These are phyloP conservation scores for Barnettozyma botsteinii DNA, from an alignment of 805 yeast genomes.

Conservation along the genomic window DNA sequence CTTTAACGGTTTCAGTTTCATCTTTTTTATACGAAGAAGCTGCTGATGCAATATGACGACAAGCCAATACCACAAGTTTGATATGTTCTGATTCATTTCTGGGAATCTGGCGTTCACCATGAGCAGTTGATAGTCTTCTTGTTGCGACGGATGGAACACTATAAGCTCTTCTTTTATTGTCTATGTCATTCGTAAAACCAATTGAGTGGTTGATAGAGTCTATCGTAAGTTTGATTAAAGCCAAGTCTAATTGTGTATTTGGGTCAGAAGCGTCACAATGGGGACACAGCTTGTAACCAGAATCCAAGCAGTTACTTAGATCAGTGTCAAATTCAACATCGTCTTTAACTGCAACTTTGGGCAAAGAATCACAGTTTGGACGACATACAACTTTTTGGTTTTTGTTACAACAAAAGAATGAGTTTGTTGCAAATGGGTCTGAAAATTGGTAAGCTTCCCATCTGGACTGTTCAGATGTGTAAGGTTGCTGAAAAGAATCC, in stretches of 20 bases:
- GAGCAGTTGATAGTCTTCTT: neutral
- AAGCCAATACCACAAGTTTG: slow-evolving; percentile 67
- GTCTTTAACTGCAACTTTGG: slow-evolving; percentile 31
- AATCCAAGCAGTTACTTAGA: slow-evolving; percentile 35
- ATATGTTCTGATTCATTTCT: slow-evolving; percentile 65
- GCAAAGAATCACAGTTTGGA: slow-evolving; percentile 57
- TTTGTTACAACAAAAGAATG: slow-evolving; percentile 48
- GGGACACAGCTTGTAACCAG: slow-evolving; percentile 47
- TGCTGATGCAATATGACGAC: slow-evolving; percentile 77
- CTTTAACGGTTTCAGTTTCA: slow-evolving; percentile 7
- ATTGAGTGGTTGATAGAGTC: slow-evolving; percentile 48
- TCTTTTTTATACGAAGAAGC: slow-evolving; percentile 40
- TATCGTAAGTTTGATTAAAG: slow-evolving; percentile 42
- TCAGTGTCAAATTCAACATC: slow-evolving; percentile 42
- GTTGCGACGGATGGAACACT: slow-evolving; percentile 21
- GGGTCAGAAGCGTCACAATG: slow-evolving; percentile 47
- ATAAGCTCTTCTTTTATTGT: slow-evolving; percentile 22
- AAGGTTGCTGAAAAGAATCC: slow-evolving; percentile 5
- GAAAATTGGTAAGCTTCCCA: slow-evolving; percentile 62
- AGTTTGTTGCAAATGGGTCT: slow-evolving; percentile 60
- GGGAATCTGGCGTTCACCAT: slow-evolving; percentile 30
- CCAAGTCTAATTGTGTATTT: slow-evolving; percentile 16
- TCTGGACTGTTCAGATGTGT: slow-evolving; percentile 25
- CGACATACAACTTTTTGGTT: slow-evolving; percentile 46
- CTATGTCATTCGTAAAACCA: slow-evolving; percentile 37